Percentiles rank a stretch among this genome's conserved stretches.
These are phyloP conservation scores for Filobasidium floriforme DNA, from an alignment of 768 basidiomycete species.

Conservation along the genomic window DNA sequence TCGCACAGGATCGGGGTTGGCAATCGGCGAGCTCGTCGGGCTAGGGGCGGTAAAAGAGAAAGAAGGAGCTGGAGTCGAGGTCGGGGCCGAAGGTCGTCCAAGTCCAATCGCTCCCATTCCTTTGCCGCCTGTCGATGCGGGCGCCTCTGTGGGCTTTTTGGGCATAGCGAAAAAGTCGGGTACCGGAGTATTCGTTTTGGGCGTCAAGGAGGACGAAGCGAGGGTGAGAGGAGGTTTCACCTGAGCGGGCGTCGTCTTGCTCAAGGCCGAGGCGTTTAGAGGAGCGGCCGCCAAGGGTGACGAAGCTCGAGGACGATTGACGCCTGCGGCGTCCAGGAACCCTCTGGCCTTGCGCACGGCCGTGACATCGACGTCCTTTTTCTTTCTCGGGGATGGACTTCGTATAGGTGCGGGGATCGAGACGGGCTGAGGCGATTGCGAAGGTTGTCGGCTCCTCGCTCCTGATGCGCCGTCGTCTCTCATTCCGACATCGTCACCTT, in stretches of 20 bases:
- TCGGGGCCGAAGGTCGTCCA: background rate
- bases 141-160: background rate
- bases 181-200: background rate
- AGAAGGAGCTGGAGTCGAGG: background rate
- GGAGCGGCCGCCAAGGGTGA: conserved; percentile 2
- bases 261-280: background rate
- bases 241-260: background rate
- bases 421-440: background rate
- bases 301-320: conserved; percentile 1
- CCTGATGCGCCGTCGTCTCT: background rate
- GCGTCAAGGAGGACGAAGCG: background rate
- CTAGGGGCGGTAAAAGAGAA: conserved; percentile 1
- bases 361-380: conserved; percentile 6
- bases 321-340: conserved; percentile 1
- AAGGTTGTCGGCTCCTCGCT: background rate
- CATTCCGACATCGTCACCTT: background rate
- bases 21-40: background rate
- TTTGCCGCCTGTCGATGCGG: background rate
- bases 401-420: background rate
- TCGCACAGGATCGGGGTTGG: background rate
- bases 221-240: background rate
- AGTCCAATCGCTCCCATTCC: background rate
- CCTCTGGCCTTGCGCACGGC: conserved; percentile 6
- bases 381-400: background rate
- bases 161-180: conserved; percentile 10